These are phyloP conservation scores for Venturia pyrina DNA, from an alignment of 2,329 filamentous ascomycete species.

Conservation along the genomic window DNA sequence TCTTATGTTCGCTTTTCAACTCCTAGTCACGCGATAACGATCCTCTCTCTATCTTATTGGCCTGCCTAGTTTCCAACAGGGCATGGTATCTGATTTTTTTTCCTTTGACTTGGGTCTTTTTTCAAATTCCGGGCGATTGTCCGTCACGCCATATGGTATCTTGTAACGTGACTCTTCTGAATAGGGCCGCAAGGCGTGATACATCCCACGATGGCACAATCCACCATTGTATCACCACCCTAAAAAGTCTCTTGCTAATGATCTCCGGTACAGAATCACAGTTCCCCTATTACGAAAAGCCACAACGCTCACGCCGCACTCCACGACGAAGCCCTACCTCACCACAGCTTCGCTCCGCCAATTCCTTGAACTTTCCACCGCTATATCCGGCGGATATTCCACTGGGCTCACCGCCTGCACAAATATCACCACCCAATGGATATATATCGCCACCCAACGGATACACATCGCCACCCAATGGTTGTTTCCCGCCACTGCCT, in stretches of 20 bases:
- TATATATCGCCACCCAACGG: neutral
- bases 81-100: neutral
- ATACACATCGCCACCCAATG: neutral
- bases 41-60: neutral
- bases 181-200: neutral
- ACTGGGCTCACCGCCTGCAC: neutral
- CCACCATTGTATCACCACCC: neutral
- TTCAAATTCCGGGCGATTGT: neutral
- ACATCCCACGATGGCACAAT: neutral
- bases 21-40: neutral
- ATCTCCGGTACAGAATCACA: neutral
- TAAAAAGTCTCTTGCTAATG: neutral
- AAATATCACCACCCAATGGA: neutral
- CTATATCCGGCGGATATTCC: slow-evolving; percentile 2
- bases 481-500: slow-evolving; percentile 16
- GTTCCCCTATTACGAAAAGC: neutral
- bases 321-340: neutral
- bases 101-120: neutral
- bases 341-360: neutral
- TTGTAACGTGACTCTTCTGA: neutral
- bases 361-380: slow-evolving; percentile 4
- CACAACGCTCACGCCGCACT: neutral
- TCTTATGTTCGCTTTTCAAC: neutral
- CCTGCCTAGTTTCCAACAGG: neutral
- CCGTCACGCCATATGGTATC: neutral